Base-by-base conservation (phyloP, 2,329 filamentous ascomycete genomes). In the Neofusicoccum cordaticola region DNA sequence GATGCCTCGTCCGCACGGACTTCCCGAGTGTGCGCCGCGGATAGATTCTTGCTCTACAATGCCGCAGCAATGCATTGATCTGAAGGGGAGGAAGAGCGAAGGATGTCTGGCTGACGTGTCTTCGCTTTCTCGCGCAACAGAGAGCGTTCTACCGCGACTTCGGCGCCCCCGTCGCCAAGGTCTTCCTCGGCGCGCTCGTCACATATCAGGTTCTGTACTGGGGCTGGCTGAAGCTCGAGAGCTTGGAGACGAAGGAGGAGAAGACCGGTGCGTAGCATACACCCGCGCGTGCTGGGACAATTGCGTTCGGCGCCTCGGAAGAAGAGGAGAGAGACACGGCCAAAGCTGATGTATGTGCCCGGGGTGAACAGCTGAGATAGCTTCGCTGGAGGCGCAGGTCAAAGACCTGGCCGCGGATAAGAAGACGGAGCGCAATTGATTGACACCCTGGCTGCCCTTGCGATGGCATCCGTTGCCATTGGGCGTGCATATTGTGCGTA, bases 141-240 rank as follows among this genome's bases (percentile, higher is more conserved):
- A 78, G 85, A 57, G 80, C 83, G 52, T 93, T 93, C 79, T 94
- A 92, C 81, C 88, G 86, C 73, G 87, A 86, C 13, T 93, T 92
- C 73, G 86, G 88, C 44, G 84, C 89, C 1, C 90, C 91, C 2
- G 82, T 94, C 51, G 84, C 86, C 62, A 94, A 93, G 79, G 87
- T 88, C 62, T 85, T 92, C 68, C 82, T 94, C 42, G 84, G 90
- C 72, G 90, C 91, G 62, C 84, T 93, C 63, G 88, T 92, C 72
- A 90, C 88, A 1, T 95, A 94, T 75, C 91, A 95, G 77, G 71
- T 90, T n/a, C 77, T 84, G 13, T 94, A 93, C 78, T 92, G 86
- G 80, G 80, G 79, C 13, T 95, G 91, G 91, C 74, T 86, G 42
- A 91, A 89, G 77, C 81, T 94, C 58, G 91, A 93, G 76, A 84